Conservation (phyloP, 2,329 filamentous ascomycete genomes). For the Sporothrix pallida region DNA sequence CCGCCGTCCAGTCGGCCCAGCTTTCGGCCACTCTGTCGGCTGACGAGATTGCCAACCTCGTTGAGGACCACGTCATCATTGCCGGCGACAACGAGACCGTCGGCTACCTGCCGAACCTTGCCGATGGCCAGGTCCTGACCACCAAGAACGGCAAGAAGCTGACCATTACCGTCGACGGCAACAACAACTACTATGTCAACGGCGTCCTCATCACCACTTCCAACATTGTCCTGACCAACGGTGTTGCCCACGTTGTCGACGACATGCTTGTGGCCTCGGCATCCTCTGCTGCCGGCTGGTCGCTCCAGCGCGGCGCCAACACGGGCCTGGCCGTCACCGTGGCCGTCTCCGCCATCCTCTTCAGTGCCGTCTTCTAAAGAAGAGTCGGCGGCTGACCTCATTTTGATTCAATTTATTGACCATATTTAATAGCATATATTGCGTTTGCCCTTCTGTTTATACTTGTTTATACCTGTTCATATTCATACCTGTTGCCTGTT, state of each 20-base stretch:
- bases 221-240: slow-evolving; percentile 36
- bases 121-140: slow-evolving; percentile 34
- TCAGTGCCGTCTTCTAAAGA: not conserved
- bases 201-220: slow-evolving; percentile 33
- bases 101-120: slow-evolving; percentile 35
- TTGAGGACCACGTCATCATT: slow-evolving; percentile 34
- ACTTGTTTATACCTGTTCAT: not conserved
- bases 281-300: slow-evolving; percentile 25
- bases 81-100: slow-evolving; percentile 21
- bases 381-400: not conserved
- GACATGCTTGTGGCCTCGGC: slow-evolving; percentile 33
- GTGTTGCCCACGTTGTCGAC: slow-evolving; percentile 34
- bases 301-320: slow-evolving; percentile 3
- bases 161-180: slow-evolving; percentile 33
- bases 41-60: slow-evolving; percentile 27
- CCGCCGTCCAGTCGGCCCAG: slow-evolving; percentile 33
- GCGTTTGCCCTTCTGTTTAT: not conserved
- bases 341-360: slow-evolving; percentile 19
- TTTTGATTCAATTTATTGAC: not conserved
- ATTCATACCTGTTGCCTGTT: not conserved
- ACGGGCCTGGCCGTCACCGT: slow-evolving; percentile 27
- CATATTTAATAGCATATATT: slow-evolving; percentile 9
- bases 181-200: slow-evolving; percentile 37
- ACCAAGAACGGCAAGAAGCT: slow-evolving; percentile 35
- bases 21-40: slow-evolving; percentile 18